phyloP scores from a whole-genome alignment of 768 basidiomycete species.

The Mrakia frigida region DNA sequence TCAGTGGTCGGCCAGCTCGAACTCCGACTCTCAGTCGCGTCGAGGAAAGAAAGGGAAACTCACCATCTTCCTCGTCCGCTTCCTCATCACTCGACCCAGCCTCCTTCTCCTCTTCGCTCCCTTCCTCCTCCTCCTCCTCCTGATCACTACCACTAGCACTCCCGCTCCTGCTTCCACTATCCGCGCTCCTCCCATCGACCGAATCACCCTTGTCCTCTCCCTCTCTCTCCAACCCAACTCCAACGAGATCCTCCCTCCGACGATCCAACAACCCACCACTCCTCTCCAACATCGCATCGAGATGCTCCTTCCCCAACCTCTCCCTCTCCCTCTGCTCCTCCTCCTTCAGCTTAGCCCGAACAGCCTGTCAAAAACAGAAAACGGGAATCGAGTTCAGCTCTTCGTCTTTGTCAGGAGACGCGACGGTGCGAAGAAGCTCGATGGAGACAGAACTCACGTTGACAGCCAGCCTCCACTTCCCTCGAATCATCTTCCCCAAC shows the following conservation, averaged over 20 bases:
- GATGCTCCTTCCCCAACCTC: constrained; percentile 71
- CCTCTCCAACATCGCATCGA: constrained; percentile 84
- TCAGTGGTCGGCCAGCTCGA: not conserved
- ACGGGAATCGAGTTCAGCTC: not conserved
- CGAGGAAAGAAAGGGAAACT: not conserved
- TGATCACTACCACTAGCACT: not conserved
- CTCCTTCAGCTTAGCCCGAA: constrained; percentile 49
- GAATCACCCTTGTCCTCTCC: constrained; percentile 14
- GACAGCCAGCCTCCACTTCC: constrained; percentile 84
- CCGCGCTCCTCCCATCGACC: not conserved
- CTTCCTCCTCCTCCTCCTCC: not conserved
- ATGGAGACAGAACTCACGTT: constrained; percentile 37
- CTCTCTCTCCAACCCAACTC: constrained; percentile 46
- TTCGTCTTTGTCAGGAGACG: not conserved
- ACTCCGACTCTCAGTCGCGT: not conserved
- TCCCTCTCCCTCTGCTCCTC: constrained; percentile 69
- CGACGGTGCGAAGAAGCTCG: no score
- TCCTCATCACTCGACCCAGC: not conserved
- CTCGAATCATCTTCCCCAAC: constrained; percentile 62
- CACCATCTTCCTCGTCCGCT: not conserved
- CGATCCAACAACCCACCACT: constrained; percentile 80
- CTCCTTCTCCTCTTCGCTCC: not conserved
- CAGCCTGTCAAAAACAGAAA: constrained; percentile 23
- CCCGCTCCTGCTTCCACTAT: not conserved
- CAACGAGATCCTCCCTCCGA: constrained; percentile 64